Percentiles rank a stretch among this genome's conserved stretches.
These are phyloP conservation scores for Thymus quinquecostatus DNA, from an alignment of 257 asterid genomes.

Conservation along the genomic window DNA sequence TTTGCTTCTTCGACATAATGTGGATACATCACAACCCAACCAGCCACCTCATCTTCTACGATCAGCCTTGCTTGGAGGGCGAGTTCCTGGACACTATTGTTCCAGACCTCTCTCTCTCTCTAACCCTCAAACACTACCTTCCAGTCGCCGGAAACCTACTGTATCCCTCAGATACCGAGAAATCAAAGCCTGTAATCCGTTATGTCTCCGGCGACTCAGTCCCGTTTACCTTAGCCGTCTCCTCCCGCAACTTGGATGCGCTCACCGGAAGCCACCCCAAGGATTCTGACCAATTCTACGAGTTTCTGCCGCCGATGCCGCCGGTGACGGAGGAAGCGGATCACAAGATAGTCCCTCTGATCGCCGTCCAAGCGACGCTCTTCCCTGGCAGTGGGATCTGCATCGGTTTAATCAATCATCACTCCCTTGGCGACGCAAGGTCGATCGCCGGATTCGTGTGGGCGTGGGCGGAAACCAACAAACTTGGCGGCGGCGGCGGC, in stretches of 20 bases:
- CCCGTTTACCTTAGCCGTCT: constrained; percentile 38
- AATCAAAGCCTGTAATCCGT: constrained; percentile 4
- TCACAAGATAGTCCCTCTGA: constrained; percentile 23
- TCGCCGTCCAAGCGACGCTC: constrained; percentile 51
- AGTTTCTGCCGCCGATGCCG: constrained; percentile 41
- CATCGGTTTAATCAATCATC: constrained; percentile 18
- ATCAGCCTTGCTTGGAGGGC: constrained; percentile 27
- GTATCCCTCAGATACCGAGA: constrained; percentile 27
- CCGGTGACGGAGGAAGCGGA: constrained; percentile 13
- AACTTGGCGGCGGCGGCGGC: constrained; percentile 21
- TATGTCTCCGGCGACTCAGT: constrained; percentile 45
- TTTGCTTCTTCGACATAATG: constrained; percentile 42
- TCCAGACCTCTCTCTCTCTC: constrained; percentile 35
- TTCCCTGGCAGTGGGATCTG: constrained; percentile 46
- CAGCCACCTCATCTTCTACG: constrained; percentile 48
- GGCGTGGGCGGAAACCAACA: constrained; percentile 48
- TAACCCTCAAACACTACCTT: constrained; percentile 47
- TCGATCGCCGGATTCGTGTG: constrained; percentile 34
- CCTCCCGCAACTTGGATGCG: background rate
- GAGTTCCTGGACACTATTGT: constrained; percentile 32
- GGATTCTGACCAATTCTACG: constrained; percentile 39
- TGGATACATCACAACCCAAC: constrained; percentile 47
- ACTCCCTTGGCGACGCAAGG: constrained; percentile 21
- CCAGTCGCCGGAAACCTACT: constrained; percentile 3
- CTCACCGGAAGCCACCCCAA: constrained; percentile 33